Base-by-base conservation (phyloP, 345 rosid genomes). In the Orychophragmus violaceus region DNA sequence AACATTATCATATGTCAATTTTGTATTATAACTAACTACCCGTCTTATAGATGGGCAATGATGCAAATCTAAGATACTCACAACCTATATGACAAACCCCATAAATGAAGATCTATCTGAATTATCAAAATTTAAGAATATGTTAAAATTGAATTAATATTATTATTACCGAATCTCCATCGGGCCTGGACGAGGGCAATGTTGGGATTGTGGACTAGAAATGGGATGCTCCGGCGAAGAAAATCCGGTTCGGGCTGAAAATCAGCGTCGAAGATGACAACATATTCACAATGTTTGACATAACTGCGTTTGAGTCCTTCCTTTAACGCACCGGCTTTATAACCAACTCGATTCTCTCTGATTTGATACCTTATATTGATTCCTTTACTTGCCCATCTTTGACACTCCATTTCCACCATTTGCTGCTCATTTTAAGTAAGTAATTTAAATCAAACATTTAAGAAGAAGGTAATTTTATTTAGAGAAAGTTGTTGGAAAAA, bases 361-460 rank as follows among this genome's bases (percentile, higher is more conserved):
- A 95, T 95, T 76, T 95, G 98, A 76, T 95, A 95, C 74, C 29
- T 66, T 16, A 95, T 76, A 78, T 95, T 87, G 11, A 95, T 53
- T 53, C 99, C 99, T 80, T 95, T 95, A 76, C 85, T 86, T 25
- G 99, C 99, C 99, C 99, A 91, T 50, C 98, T 83, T 80, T 81
- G 95, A 70, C 99, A 95, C 71, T 95, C 99, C 64, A 66, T 59
- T 80, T 95, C 99, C 77, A 95, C 99, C 99, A 95, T 72, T 83
- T 84, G 85, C 99, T 94, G 82, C 66, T 41, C 63, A 6, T 45
- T 60, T 63, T 27, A 18, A 24, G 42, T 25, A 39, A 21, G 24
- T 7, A 51, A 48, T 36, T n/a, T 35, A 8, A 45, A 48, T 46
- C 42, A 48, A 24, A 35, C 37, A 9, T 17, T 24, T 50, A 2